Evolutionary conservation across 306 rosid species (phyloP).

Genomic region (Prunus salicina): DNA sequence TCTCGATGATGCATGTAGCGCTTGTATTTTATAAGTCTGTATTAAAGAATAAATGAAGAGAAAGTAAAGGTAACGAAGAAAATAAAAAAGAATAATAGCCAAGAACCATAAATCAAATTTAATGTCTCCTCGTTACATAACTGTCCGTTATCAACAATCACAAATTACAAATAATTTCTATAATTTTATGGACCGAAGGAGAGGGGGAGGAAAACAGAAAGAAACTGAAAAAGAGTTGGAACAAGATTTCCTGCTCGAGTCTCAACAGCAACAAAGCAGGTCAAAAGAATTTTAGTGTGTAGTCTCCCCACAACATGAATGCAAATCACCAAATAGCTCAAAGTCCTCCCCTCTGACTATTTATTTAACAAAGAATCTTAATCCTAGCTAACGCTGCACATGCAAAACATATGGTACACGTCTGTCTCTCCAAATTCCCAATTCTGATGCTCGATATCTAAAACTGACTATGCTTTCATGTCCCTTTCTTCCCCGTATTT

Average conservation of each 20-base stretch:
- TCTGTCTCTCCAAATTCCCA: conserved; percentile 36
- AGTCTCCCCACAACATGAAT: conserved; percentile 42
- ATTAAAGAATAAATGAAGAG: too few relatives aligned
- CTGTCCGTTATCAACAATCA: conserved; percentile 38
- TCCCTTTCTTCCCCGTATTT: conserved; percentile 26
- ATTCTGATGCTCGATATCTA: conserved; percentile 27
- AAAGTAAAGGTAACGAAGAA: too few relatives aligned
- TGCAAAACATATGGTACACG: conserved; percentile 77
- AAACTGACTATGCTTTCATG: conserved; percentile 17
- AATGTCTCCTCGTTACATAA: conserved; percentile 39
- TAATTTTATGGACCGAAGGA: conserved; percentile 12
- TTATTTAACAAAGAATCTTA: conserved; percentile 84
- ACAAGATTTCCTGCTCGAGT: conserved; percentile 34
- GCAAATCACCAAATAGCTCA: conserved; percentile 55
- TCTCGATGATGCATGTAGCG: too few relatives aligned
- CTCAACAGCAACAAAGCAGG: conserved; percentile 45
- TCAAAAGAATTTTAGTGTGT: conserved; percentile 28
- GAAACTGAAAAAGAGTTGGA: conserved; percentile 1
- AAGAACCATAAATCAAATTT: conserved; percentile 14
- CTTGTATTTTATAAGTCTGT: too few relatives aligned
- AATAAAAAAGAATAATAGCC: not conserved
- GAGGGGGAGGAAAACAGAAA: conserved; percentile 15
- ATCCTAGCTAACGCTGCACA: conserved; percentile 73
- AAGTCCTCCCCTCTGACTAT: conserved; percentile 55
- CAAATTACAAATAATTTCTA: conserved; percentile 55